Conservation (phyloP, 176 grass and related monocot species). For the Bothriochloa decipiens region DNA sequence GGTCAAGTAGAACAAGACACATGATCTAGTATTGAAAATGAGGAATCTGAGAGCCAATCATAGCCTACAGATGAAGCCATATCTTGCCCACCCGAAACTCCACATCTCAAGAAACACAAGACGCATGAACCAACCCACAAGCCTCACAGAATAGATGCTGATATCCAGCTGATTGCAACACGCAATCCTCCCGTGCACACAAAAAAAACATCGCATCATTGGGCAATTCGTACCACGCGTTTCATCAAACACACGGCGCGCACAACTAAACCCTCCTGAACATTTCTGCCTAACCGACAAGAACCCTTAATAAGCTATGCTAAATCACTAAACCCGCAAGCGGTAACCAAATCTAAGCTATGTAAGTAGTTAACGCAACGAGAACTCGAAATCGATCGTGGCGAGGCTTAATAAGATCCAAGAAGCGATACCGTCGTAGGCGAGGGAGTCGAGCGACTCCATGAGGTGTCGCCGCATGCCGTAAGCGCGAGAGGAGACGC, state of each 20-base stretch:
- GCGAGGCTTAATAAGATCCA: not conserved
- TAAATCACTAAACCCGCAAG: not conserved
- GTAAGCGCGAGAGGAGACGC: conserved; percentile 91
- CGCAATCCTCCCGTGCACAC: conserved; percentile 4
- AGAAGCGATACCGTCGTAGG: conserved; percentile 68
- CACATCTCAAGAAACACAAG: not conserved
- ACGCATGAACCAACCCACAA: conserved; percentile 32
- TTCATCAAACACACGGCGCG: conserved; percentile 25
- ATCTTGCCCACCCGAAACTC: not conserved
- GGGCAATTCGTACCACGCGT: not conserved
- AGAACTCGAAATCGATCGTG: not conserved
- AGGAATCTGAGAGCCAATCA: not conserved
- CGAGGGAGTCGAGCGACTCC: conserved; percentile 78
- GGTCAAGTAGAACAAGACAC: not conserved
- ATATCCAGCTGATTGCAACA: not conserved
- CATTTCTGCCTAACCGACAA: not conserved
- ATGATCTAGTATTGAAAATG: not conserved
- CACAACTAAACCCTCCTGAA: not conserved
- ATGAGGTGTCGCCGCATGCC: conserved; percentile 90
- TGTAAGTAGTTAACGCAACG: not conserved
- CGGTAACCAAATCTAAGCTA: not conserved
- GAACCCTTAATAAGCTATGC: not conserved
- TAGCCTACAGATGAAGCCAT: not conserved
- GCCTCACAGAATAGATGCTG: not conserved
- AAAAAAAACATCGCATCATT: not conserved